A percentile compares a stretch with the other conserved stretches of the same genome.
These are phyloP conservation scores for Podila epicladia DNA, from an alignment of 192 early-diverging fungal genomes.

Conservation along the genomic window DNA sequence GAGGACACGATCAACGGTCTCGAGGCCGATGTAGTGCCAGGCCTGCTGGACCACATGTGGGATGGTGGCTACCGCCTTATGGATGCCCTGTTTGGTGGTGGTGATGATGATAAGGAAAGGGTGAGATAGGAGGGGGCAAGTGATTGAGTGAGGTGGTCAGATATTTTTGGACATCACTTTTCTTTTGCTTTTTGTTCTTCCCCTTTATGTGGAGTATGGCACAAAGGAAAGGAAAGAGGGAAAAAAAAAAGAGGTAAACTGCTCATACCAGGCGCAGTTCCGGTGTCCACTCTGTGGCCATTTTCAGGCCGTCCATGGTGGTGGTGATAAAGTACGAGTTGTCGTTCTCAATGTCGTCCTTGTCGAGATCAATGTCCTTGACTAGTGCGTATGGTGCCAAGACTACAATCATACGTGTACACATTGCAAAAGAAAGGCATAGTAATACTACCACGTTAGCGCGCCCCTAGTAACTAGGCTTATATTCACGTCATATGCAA, in stretches of 20 bases:
- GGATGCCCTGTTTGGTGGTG: constrained; percentile 10
- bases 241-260: background rate
- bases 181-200: background rate
- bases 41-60: constrained; percentile 24
- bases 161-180: background rate
- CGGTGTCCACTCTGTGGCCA: constrained; percentile 39
- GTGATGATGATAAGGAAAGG: too few relatives aligned
- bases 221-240: background rate
- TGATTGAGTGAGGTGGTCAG: too few relatives aligned
- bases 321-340: constrained; percentile 28
- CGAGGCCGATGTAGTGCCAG: constrained; percentile 35
- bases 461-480: background rate
- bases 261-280: constrained; percentile 23
- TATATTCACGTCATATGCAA: background rate
- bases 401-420: background rate
- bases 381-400: constrained; percentile 22
- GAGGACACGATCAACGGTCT: constrained; percentile 15
- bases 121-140: too few relatives aligned
- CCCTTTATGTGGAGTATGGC: background rate
- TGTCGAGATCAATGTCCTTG: constrained; percentile 21
- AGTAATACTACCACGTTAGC: background rate
- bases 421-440: background rate
- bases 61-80: constrained; percentile 21
- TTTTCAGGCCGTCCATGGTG: constrained; percentile 2
- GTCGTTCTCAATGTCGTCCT: constrained; percentile 25